These are phyloP conservation scores for Pythium monospermum DNA, from an alignment of 352 stramenopile species.

Conservation along the genomic window DNA sequence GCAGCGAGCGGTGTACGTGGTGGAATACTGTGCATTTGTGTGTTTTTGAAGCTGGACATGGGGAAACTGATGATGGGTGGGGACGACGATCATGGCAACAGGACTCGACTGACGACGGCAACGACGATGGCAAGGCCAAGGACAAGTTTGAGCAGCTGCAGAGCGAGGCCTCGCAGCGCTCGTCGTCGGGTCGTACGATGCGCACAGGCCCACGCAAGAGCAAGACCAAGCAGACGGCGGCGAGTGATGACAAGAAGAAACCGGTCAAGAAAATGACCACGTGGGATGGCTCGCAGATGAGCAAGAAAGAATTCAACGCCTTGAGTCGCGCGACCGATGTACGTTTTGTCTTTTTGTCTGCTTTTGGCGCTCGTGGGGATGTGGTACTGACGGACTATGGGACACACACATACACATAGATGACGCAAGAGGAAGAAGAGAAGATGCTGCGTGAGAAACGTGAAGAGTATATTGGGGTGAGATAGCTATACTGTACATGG, in stretches of 20 bases:
- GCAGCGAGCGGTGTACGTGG: slow-evolving; percentile 22
- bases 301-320: slow-evolving; percentile 73
- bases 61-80: too few relatives aligned
- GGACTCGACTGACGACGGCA: slow-evolving; percentile 63
- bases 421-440: slow-evolving; percentile 67
- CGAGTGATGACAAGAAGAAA: slow-evolving; percentile 53
- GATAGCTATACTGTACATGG: slow-evolving; percentile 3
- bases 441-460: slow-evolving; percentile 60
- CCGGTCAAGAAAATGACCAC: slow-evolving; percentile 76
- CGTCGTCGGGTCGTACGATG: slow-evolving; percentile 49
- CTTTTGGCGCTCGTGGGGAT: background rate
- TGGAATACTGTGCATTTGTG: too few relatives aligned
- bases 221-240: slow-evolving; percentile 44
- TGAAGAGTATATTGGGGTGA: slow-evolving; percentile 78
- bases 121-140: slow-evolving; percentile 49
- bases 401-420: too few relatives aligned
- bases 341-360: slow-evolving; percentile 5
- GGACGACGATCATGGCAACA: too few relatives aligned
- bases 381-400: background rate
- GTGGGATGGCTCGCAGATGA: slow-evolving; percentile 83
- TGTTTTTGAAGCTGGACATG: too few relatives aligned
- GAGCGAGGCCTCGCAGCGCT: slow-evolving; percentile 37
- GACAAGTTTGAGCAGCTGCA: slow-evolving; percentile 57
- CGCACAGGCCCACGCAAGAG: slow-evolving; percentile 59
- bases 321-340: slow-evolving; percentile 72